Evolutionary conservation across 1,139 yeast species (phyloP).

Genomic region (Petasospora fabianii): DNA sequence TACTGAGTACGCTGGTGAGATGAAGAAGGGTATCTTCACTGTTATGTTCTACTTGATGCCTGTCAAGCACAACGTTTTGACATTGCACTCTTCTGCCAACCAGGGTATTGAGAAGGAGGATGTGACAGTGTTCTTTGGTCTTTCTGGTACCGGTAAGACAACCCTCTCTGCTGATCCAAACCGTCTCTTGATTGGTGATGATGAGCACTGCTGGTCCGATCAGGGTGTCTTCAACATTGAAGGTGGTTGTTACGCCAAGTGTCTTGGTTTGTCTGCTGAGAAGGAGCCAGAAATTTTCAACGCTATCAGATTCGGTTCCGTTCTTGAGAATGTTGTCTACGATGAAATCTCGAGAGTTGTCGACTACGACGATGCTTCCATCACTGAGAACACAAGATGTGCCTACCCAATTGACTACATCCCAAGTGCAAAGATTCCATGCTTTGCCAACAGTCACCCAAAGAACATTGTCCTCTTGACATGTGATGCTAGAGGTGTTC

Average conservation of each 20-base stretch:
- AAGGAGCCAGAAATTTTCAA: conserved; percentile 97
- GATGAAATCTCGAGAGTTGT: conserved; percentile 77
- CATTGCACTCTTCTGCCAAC: conserved; percentile 93
- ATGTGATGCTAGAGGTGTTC: conserved; percentile 97
- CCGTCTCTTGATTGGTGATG: conserved; percentile 94
- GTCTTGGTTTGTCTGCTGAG: conserved; percentile 84
- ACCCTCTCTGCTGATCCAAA: conserved; percentile 95
- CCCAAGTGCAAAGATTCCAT: conserved; percentile 95
- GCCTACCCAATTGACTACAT: conserved; percentile 97
- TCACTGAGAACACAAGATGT: conserved; percentile 97
- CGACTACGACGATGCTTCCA: conserved; percentile 75
- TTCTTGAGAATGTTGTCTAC: conserved; percentile 89
- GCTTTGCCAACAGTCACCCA: conserved; percentile 87
- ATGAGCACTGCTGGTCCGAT: conserved; percentile 99
- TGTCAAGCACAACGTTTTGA: conserved; percentile 83
- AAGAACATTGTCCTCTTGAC: conserved; percentile 88
- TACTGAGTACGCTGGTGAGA: conserved; percentile 98
- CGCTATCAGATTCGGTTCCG: conserved; percentile 92
- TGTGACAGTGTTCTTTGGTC: conserved; percentile 92
- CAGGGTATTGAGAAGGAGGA: conserved; percentile 65
- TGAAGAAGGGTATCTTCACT: conserved; percentile 99
- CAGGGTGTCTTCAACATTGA: conserved; percentile 98
- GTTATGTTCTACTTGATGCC: conserved; percentile 99
- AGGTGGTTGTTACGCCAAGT: conserved; percentile 99
- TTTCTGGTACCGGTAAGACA: conserved; percentile 98